Percentiles rank a stretch among this genome's conserved stretches.
phyloP scores from a whole-genome alignment of 1,284 basidiomycete species.

The Rhodotorula mucilaginosa region DNA sequence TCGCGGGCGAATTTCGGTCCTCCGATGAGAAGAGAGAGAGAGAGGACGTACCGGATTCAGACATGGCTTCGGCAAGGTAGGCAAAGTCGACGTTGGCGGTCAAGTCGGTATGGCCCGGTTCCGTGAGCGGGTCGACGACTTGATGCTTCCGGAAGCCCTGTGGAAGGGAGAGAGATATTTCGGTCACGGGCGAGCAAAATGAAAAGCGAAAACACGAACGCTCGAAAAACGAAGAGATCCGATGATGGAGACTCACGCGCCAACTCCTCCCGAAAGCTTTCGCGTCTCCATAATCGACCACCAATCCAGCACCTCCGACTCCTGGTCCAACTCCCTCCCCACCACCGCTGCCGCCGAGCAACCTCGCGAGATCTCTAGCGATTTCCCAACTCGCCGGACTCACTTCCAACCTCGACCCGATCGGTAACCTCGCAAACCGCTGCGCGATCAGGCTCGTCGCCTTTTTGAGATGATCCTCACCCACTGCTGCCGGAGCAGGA shows the following conservation, averaged over 20 bases:
- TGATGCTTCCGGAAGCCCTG: slow-evolving; percentile 87
- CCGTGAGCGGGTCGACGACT: slow-evolving; percentile 78
- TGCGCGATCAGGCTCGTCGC: slow-evolving; percentile 16
- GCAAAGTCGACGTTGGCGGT: slow-evolving; percentile 96
- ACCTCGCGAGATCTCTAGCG: slow-evolving; percentile 63
- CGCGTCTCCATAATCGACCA: slow-evolving; percentile 87
- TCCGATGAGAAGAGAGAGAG: not conserved
- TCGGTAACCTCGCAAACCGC: slow-evolving; percentile 65
- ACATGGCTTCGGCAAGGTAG: slow-evolving; percentile 74
- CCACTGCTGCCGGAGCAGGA: slow-evolving; percentile 62
- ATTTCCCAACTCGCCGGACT: slow-evolving; percentile 68
- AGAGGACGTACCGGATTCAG: slow-evolving; percentile 58
- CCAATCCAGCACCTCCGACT: slow-evolving; percentile 75
- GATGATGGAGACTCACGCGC: slow-evolving; percentile 25
- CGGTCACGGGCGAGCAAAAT: not conserved
- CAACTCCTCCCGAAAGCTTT: slow-evolving; percentile 68
- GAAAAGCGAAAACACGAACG: too few species aligned
- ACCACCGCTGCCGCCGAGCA: slow-evolving; percentile 51
- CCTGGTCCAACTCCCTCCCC: slow-evolving; percentile 64
- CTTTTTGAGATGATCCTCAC: slow-evolving; percentile 44
- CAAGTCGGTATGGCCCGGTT: slow-evolving; percentile 83
- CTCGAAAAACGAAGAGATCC: not conserved
- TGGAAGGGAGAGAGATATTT: not conserved
- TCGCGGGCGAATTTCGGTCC: too few species aligned
- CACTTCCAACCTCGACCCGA: slow-evolving; percentile 73